These are phyloP conservation scores for Suillus clintonianus DNA, from an alignment of 768 basidiomycete species.

Conservation along the genomic window DNA sequence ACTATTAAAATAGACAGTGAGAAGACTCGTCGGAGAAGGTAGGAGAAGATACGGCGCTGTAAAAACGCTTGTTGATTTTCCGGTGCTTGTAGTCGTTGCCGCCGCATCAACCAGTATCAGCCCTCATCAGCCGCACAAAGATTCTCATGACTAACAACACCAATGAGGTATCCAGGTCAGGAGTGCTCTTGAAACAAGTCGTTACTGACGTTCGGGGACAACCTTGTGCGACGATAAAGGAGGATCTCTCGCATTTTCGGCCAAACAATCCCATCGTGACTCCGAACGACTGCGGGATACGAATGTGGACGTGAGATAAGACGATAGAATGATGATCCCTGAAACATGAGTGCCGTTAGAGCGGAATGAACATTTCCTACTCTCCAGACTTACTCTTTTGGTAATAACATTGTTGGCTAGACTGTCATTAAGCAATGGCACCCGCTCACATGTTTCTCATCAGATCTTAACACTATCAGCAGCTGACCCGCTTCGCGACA, in stretches of 20 bases:
- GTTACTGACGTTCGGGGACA: conserved; percentile 4
- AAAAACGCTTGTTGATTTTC: conserved; percentile 9
- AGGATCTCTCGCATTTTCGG: conserved; percentile 17
- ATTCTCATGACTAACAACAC: conserved; percentile 19
- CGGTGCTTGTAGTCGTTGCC: conserved; percentile 24
- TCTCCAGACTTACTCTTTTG: neutral
- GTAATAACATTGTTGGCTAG: neutral
- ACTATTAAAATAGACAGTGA: conserved; percentile 25
- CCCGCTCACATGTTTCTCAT: neutral
- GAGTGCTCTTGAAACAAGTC: conserved; percentile 10
- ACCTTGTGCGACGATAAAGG: conserved; percentile 13
- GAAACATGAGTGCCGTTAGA: neutral
- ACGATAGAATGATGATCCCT: neutral
- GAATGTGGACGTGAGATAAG: conserved; percentile 4
- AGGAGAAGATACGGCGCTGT: conserved; percentile 4
- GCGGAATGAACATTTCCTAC: neutral
- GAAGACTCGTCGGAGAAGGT: conserved; percentile 20
- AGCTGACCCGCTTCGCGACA: neutral
- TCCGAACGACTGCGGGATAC: neutral
- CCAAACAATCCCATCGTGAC: conserved; percentile 9
- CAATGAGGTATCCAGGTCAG: conserved; percentile 11
- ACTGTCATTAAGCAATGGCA: neutral
- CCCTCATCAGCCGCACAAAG: conserved; percentile 16
- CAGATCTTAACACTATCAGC: neutral
- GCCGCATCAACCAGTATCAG: conserved; percentile 7